These are phyloP conservation scores for Calonectria honghensis DNA, from an alignment of 2,329 filamentous ascomycete genomes.

Conservation along the genomic window DNA sequence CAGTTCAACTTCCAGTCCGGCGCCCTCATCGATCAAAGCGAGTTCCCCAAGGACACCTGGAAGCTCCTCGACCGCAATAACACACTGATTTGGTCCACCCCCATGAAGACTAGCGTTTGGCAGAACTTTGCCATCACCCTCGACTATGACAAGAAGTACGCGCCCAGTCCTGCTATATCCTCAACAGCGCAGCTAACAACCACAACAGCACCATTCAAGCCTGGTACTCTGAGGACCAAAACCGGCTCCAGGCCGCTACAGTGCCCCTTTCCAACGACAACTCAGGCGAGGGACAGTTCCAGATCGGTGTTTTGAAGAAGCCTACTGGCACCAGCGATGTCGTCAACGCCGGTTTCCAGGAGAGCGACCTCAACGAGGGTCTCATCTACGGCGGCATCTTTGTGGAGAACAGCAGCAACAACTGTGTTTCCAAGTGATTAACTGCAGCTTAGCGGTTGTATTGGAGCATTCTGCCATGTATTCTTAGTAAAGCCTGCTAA, in stretches of 20 bases:
- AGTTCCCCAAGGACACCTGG: slow-evolving; percentile 61
- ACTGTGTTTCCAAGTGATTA: slow-evolving; percentile 58
- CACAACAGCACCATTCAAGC: slow-evolving; percentile 70
- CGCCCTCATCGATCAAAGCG: slow-evolving; percentile 65
- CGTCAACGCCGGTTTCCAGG: slow-evolving; percentile 68
- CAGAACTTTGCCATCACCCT: slow-evolving; percentile 78
- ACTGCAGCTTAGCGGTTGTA: neutral
- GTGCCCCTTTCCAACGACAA: slow-evolving; percentile 69
- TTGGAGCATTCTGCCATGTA: neutral
- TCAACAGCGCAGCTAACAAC: slow-evolving; percentile 35
- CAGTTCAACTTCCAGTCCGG: slow-evolving; percentile 75
- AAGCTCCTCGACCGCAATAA: slow-evolving; percentile 70
- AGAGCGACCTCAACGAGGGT: slow-evolving; percentile 69
- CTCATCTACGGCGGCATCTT: slow-evolving; percentile 72
- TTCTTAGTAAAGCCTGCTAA: neutral
- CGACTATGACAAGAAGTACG: slow-evolving; percentile 74
- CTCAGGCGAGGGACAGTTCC: slow-evolving; percentile 75
- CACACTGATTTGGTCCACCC: slow-evolving; percentile 69
- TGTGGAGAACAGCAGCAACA: slow-evolving; percentile 67
- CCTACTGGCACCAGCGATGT: slow-evolving; percentile 69
- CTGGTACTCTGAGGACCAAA: slow-evolving; percentile 72
- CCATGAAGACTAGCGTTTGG: slow-evolving; percentile 71
- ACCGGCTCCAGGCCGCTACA: slow-evolving; percentile 68
- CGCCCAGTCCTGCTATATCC: neutral
- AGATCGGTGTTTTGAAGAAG: slow-evolving; percentile 79